Base-by-base conservation (phyloP, 148 eudicot species). In the Camellia granthamiana region DNA sequence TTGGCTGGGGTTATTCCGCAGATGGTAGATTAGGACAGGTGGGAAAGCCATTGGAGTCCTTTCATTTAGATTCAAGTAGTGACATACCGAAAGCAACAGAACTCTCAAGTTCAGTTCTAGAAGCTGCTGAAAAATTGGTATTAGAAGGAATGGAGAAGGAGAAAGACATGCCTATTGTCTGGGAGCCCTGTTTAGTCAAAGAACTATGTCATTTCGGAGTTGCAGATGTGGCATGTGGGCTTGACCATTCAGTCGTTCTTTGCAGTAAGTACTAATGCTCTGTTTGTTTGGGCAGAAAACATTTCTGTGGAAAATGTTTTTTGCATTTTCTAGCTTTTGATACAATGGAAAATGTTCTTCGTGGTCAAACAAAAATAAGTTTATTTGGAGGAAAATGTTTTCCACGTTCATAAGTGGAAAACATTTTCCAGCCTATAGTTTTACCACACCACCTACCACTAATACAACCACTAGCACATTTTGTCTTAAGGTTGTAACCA, bases 1-100 rank as follows among this genome's bases (percentile, higher is more conserved):
- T 88, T 81, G 97, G 97, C 21, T 97, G 99, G 99, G 99, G 99
- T 63, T 97, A 94, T 81, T 92, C 92, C 77, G 93, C 97, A 47
- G 99, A 97, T 86, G 98, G 98, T 75, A 92, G 98, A 82, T 86
- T 97, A 55, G 99, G 99, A 46, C 85, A 84, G 75, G 78, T 91
- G 79, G 94, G 93, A 73, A 88, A 79, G 19, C 73, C 86, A 21
- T 84, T 86, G 21, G 87, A 87, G 83, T 72, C 87, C 15, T 92
- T 95, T 73, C 89, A 92, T 30, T 86, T 97, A 41, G 95, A 97
- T 76, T 86, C 91, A 68, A 79, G 62, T 73, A 80, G 86, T 42
- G 71, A 80, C 77, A 72, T 84, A 55, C 63, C 69, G 43, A 81
- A 74, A 78, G 75, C 78, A 43, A 77, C 78, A 69, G 68, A 82